These are phyloP conservation scores for Paraconiothyrium sp. DNA, from an alignment of 2,329 filamentous ascomycete species.

Conservation along the genomic window DNA sequence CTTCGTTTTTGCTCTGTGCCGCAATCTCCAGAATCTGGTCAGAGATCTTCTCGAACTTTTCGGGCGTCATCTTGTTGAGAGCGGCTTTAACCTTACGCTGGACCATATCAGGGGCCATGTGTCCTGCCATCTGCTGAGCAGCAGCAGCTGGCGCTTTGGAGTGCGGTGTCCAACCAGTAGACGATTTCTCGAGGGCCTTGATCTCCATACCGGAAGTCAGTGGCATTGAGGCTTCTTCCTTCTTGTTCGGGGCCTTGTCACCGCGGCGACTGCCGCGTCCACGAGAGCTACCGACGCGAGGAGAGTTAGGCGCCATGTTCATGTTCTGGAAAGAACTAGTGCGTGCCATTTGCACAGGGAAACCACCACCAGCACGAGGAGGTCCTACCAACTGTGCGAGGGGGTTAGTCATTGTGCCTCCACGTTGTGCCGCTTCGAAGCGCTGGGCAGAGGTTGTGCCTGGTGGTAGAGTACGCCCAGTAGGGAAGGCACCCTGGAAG, in stretches of 20 bases:
- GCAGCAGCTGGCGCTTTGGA: conserved; percentile 47
- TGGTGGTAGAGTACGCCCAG: conserved; percentile 70
- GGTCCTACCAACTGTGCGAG: conserved; percentile 66
- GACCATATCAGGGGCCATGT: conserved; percentile 89
- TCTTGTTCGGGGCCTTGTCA: conserved; percentile 58
- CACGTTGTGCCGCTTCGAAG: conserved; percentile 58
- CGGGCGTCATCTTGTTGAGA: conserved; percentile 99
- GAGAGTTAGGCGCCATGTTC: conserved; percentile 73
- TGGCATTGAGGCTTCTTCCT: conserved; percentile 83
- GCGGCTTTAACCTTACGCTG: conserved; percentile 99
- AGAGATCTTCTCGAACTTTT: conserved; percentile 97
- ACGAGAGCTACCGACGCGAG: conserved; percentile 71
- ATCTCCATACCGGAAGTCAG: conserved; percentile 84
- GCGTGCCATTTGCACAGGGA: conserved; percentile 73
- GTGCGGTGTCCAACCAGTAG: conserved; percentile 89
- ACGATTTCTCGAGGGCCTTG: conserved; percentile 76
- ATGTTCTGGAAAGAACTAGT: conserved; percentile 68
- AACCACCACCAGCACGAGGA: conserved; percentile 65
- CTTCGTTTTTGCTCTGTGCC: conserved; percentile 93
- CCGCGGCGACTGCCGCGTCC: conserved; percentile 72
- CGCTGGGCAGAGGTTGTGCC: conserved; percentile 82
- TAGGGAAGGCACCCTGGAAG: conserved; percentile 63
- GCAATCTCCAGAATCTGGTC: conserved; percentile 93
- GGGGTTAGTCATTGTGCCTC: conserved; percentile 55
- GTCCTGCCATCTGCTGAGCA: conserved; percentile 43